These are phyloP conservation scores for Candida patagonica DNA, from an alignment of 805 yeast species.

Conservation along the genomic window DNA sequence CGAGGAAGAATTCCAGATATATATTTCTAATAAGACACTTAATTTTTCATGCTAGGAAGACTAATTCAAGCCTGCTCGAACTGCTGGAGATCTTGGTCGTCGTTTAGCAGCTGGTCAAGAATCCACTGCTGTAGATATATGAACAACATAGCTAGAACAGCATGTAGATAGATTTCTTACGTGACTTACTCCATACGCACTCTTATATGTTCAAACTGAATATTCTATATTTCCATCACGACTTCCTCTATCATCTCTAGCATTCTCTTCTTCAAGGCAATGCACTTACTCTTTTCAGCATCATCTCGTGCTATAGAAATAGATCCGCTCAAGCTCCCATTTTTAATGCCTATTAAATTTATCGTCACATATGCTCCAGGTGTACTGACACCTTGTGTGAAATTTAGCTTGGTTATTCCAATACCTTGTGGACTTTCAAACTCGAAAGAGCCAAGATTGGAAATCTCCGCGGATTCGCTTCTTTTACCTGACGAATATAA, in stretches of 20 bases:
- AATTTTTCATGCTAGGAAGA: too few relatives aligned
- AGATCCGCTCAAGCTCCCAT: conserved; percentile 2
- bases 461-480: conserved; percentile 3
- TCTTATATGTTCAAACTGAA: too few relatives aligned
- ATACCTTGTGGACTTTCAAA: not conserved
- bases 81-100: too few relatives aligned
- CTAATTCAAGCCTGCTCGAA: too few relatives aligned
- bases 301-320: conserved; percentile 7
- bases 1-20: too few relatives aligned
- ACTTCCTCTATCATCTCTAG: not conserved
- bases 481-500: not conserved
- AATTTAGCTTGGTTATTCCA: conserved; percentile 2
- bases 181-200: too few relatives aligned
- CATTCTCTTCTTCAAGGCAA: not conserved
- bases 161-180: too few relatives aligned
- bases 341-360: conserved; percentile 5
- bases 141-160: too few relatives aligned
- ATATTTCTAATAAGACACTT: too few relatives aligned
- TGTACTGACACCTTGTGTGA: conserved; percentile 4
- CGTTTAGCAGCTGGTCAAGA: too few relatives aligned
- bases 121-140: too few relatives aligned
- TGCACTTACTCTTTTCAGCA: conserved; percentile 5
- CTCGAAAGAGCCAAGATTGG: conserved; percentile 7
- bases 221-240: too few relatives aligned
- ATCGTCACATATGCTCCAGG: conserved; percentile 4